phyloP scores from a whole-genome alignment of 208 protist genomes.

The Crithidia thermophila region DNA sequence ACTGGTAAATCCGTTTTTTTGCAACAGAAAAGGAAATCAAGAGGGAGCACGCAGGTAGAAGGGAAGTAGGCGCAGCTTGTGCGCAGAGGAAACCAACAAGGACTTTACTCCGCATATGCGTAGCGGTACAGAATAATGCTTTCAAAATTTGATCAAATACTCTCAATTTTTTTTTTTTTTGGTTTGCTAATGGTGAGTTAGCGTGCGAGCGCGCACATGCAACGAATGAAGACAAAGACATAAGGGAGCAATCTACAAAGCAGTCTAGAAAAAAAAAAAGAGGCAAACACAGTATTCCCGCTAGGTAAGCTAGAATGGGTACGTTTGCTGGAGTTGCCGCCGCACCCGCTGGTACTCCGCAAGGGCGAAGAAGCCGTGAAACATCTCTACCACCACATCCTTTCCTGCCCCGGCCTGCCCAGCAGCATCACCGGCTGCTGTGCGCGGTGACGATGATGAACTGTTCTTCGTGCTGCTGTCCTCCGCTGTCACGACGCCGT shows the following conservation, averaged over 20 bases:
- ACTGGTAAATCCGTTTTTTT: not conserved
- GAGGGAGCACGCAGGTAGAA: no score
- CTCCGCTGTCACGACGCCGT: not conserved
- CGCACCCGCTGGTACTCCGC: not conserved
- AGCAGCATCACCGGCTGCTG: not conserved
- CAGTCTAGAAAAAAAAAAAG: not conserved
- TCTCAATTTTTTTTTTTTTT: no score
- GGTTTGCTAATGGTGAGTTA: no score
- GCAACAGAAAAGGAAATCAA: conserved; percentile 2
- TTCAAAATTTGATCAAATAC: no score
- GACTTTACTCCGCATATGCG: no score
- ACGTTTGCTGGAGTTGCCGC: not conserved
- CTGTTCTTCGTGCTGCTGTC: not conserved
- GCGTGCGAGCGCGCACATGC: no score
- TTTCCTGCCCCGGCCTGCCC: not conserved
- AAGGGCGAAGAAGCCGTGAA: conserved; percentile 5
- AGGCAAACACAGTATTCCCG: no score
- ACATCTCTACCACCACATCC: not conserved
- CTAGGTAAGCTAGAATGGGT: conserved; percentile 1
- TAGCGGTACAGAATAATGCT: no score
- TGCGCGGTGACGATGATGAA: no score
- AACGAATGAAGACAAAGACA: not conserved
- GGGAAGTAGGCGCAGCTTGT: not conserved
- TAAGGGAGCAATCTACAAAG: no score
- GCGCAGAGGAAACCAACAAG: no score